A percentile compares a stretch with the other conserved stretches of the same genome.
phyloP scores from a whole-genome alignment of 352 stramenopile species.

The Globisporangium barbulae region DNA sequence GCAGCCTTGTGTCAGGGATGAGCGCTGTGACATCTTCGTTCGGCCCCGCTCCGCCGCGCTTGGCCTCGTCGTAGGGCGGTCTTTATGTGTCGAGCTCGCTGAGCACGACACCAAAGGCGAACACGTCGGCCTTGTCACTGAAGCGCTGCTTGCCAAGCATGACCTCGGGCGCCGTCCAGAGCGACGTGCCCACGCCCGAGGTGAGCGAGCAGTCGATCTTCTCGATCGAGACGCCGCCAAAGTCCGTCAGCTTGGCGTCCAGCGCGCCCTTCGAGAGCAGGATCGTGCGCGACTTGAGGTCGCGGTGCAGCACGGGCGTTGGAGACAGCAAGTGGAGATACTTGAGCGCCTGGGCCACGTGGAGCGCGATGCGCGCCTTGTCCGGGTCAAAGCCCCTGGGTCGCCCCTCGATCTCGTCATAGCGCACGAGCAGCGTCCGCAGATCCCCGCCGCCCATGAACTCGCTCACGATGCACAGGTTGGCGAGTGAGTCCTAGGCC shows the following conservation, averaged over 20 bases:
- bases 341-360: slow-evolving; percentile 33
- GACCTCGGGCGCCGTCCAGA: slow-evolving; percentile 58
- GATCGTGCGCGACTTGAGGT: slow-evolving; percentile 56
- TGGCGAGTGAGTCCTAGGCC: slow-evolving; percentile 33
- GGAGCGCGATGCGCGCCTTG: slow-evolving; percentile 46
- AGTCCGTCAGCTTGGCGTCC: slow-evolving; percentile 58
- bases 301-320: slow-evolving; percentile 32
- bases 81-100: slow-evolving; percentile 44
- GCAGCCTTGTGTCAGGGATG: slow-evolving; percentile 28
- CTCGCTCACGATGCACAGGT: slow-evolving; percentile 35
- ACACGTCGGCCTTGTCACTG: slow-evolving; percentile 45
- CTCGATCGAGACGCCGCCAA: slow-evolving; percentile 41
- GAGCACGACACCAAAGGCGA: slow-evolving; percentile 48
- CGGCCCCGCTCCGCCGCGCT: slow-evolving; percentile 11
- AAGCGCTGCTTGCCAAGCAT: slow-evolving; percentile 41
- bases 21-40: slow-evolving; percentile 18
- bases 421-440: slow-evolving; percentile 24
- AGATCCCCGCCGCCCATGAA: slow-evolving; percentile 47
- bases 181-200: slow-evolving; percentile 40
- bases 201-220: slow-evolving; percentile 39
- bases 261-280: slow-evolving; percentile 24
- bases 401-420: slow-evolving; percentile 22
- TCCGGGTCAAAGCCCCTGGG: slow-evolving; percentile 37
- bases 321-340: slow-evolving; percentile 47
- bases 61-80: slow-evolving; percentile 30